Evolutionary conservation across 495 filamentous ascomycete species (phyloP).

Genomic region (Zalerion maritima): DNA sequence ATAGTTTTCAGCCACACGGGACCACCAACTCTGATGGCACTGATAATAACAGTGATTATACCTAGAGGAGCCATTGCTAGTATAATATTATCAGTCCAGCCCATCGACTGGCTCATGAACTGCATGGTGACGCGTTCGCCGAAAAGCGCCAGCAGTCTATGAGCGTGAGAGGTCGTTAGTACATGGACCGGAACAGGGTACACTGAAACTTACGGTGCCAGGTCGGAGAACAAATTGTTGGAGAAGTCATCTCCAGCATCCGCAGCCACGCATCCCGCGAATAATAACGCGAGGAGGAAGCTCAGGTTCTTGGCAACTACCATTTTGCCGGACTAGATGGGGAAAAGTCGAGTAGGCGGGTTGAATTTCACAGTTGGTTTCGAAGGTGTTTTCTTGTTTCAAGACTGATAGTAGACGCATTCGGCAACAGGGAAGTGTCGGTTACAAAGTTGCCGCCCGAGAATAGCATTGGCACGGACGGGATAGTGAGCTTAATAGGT

Average conservation of each 20-base stretch:
- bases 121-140: conserved; percentile 43
- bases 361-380: too few species aligned
- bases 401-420: too few species aligned
- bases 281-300: too few species aligned
- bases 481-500: too few species aligned
- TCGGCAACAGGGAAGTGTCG: too few species aligned
- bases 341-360: too few species aligned
- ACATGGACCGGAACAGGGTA: background rate
- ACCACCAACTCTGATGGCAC: conserved; percentile 38
- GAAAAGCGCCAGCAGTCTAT: conserved; percentile 34
- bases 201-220: conserved; percentile 16
- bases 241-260: conserved; percentile 31
- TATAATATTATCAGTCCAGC: conserved; percentile 35
- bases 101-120: conserved; percentile 39
- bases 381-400: too few species aligned
- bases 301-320: too few species aligned
- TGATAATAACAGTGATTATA: conserved; percentile 38
- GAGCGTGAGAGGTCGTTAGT: conserved; percentile 15
- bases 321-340: too few species aligned
- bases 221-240: conserved; percentile 31
- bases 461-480: too few species aligned
- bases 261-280: too few species aligned
- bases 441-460: too few species aligned
- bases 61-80: conserved; percentile 41
- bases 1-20: conserved; percentile 35